Percentiles rank a stretch among this genome's conserved stretches.
Conservation (phyloP, 352 stramenopile species). For the Blastocystis hominis region DNA sequence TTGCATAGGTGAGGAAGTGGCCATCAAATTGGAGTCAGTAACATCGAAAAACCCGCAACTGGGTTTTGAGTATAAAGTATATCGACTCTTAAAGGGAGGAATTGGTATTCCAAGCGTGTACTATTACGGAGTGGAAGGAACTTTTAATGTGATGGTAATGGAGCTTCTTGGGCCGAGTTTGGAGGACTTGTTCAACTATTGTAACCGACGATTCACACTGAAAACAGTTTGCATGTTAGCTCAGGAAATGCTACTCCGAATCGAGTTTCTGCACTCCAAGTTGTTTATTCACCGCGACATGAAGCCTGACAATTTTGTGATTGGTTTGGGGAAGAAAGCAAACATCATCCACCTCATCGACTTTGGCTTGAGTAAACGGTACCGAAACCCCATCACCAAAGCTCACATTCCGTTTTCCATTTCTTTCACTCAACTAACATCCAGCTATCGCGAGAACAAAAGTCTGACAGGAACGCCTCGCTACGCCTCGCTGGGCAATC, state of each 20-base stretch:
- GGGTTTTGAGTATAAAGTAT: conserved; percentile 99
- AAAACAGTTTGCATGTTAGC: conserved; percentile 86
- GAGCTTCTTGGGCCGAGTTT: conserved; percentile 91
- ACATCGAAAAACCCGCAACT: conserved; percentile 89
- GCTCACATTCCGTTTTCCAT: conserved; percentile 74
- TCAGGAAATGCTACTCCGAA: conserved; percentile 75
- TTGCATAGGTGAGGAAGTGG: conserved; percentile 74
- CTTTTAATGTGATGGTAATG: conserved; percentile 99
- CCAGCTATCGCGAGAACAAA: conserved; percentile 83
- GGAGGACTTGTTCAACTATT: conserved; percentile 87
- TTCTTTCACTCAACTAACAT: conserved; percentile 49
- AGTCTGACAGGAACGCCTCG: conserved; percentile 81
- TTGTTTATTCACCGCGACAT: conserved; percentile 86
- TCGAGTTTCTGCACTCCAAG: conserved; percentile 87
- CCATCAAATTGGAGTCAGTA: conserved; percentile 92
- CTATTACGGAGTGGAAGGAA: conserved; percentile 91
- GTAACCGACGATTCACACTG: conserved; percentile 74
- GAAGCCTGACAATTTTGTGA: conserved; percentile 89
- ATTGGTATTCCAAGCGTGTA: conserved; percentile 91
- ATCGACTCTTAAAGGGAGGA: conserved; percentile 95
- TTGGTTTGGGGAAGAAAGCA: conserved; percentile 76
- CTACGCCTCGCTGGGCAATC: conserved; percentile 85
- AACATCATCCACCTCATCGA: conserved; percentile 87
- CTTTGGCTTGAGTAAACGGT: conserved; percentile 84
- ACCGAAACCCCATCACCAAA: conserved; percentile 80